A percentile compares a stretch with the other conserved stretches of the same genome.
Conservation (phyloP, 2,329 filamentous ascomycete species). For the Aspergillus niger region DNA sequence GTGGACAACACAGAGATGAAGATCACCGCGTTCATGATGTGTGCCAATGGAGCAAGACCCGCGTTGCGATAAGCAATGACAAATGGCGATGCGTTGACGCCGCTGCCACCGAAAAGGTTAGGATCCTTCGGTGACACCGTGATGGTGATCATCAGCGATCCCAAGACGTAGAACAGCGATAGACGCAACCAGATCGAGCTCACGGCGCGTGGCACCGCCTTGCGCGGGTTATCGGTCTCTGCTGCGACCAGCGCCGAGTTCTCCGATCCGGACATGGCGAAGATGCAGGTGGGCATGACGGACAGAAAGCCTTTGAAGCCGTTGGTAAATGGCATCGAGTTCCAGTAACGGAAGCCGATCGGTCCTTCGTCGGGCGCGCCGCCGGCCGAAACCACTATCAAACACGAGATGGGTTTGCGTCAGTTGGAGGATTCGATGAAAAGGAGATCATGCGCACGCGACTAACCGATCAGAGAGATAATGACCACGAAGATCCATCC, state of each 20-base stretch:
- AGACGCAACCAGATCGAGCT: conserved; percentile 51
- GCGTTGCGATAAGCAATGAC: conserved; percentile 47
- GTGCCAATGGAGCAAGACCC: conserved; percentile 43
- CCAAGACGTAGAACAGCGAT: conserved; percentile 50
- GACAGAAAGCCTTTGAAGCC: conserved; percentile 48
- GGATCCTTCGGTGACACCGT: conserved; percentile 45
- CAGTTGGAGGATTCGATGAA: no score
- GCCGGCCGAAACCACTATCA: conserved; percentile 47
- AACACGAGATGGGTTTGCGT: conserved; percentile 18
- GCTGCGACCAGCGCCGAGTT: conserved; percentile 48
- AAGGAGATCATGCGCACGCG: background rate
- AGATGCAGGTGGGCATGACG: conserved; percentile 42
- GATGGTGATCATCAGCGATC: conserved; percentile 49
- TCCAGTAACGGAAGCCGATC: conserved; percentile 52
- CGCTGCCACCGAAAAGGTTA: conserved; percentile 45
- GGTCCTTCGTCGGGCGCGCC: conserved; percentile 42
- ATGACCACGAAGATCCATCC: conserved; percentile 54
- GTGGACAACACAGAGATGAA: conserved; percentile 51
- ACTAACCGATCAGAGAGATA: conserved; percentile 43
- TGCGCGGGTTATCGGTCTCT: conserved; percentile 47
- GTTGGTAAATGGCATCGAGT: conserved; percentile 44
- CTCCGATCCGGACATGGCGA: conserved; percentile 47
- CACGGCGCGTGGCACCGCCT: conserved; percentile 49
- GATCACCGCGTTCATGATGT: conserved; percentile 54
- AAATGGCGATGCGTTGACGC: conserved; percentile 50